Conservation (phyloP, 768 basidiomycete species). For the Tulasnella sp. region DNA sequence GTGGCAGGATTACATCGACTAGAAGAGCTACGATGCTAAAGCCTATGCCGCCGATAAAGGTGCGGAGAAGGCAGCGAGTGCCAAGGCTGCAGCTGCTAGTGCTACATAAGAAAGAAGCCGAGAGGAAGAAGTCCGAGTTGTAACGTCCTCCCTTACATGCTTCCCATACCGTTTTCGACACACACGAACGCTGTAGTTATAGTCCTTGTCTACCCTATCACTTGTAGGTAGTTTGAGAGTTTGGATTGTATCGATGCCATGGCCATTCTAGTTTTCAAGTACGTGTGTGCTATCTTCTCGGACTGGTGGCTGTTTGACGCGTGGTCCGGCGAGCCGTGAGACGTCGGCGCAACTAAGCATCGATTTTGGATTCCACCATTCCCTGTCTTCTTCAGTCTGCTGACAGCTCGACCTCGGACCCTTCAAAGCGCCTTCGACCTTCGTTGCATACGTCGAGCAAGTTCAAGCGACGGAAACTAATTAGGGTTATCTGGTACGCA, state of each 20-base stretch:
- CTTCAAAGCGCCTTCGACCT: no score
- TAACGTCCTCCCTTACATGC: background rate
- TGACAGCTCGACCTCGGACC: no score
- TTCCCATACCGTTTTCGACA: background rate
- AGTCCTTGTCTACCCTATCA: background rate
- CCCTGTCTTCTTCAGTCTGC: no score
- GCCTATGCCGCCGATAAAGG: conserved; percentile 6
- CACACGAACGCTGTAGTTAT: background rate
- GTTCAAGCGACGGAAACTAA: no score
- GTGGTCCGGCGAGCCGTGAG: no score
- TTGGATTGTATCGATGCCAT: background rate
- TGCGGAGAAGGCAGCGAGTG: conserved; percentile 11
- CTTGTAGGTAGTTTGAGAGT: background rate
- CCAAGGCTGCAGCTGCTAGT: background rate
- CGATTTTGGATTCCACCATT: no score
- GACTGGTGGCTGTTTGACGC: no score
- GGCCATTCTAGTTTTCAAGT: background rate
- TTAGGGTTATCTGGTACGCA: no score
- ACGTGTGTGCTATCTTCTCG: background rate
- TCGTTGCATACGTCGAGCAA: no score
- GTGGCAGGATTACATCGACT: background rate
- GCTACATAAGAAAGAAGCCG: conserved; percentile 10
- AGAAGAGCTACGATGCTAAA: background rate
- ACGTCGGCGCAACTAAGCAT: no score
- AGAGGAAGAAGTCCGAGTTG: conserved; percentile 12